These are phyloP conservation scores for Colletotrichum spaethianum DNA, from an alignment of 2,329 filamentous ascomycete genomes.

Conservation along the genomic window DNA sequence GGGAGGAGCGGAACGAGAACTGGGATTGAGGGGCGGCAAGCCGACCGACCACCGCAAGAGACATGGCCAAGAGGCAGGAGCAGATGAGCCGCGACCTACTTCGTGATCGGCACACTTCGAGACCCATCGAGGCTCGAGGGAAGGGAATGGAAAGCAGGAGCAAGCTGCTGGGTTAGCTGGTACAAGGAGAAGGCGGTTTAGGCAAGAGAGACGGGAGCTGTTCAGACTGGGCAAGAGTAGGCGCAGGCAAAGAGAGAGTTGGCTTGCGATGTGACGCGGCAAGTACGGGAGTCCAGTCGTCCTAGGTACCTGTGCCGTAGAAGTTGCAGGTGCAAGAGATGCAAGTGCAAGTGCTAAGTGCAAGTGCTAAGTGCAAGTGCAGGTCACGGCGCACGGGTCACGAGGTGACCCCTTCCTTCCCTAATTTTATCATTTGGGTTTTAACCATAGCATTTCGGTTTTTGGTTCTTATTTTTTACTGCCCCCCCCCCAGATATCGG, in stretches of 20 bases:
- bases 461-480: not conserved
- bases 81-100: not conserved
- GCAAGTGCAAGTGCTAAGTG: no score
- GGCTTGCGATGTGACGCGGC: not conserved
- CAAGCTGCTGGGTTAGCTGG: not conserved
- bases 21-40: not conserved
- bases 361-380: no score
- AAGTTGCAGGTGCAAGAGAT: no score
- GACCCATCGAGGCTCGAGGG: not conserved
- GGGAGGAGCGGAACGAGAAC: not conserved
- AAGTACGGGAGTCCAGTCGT: no score
- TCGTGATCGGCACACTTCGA: not conserved
- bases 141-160: not conserved
- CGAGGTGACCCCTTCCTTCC: not conserved
- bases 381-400: not conserved
- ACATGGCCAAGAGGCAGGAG: not conserved
- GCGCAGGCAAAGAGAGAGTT: not conserved
- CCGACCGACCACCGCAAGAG: no score
- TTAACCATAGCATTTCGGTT: no score
- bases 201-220: not conserved
- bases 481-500: no score
- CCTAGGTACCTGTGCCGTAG: no score
- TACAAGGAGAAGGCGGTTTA: not conserved
- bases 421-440: no score
- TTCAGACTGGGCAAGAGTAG: not conserved